These are phyloP conservation scores for Chrysosporium queenslandicum DNA, from an alignment of 2,329 filamentous ascomycete species.

Conservation along the genomic window DNA sequence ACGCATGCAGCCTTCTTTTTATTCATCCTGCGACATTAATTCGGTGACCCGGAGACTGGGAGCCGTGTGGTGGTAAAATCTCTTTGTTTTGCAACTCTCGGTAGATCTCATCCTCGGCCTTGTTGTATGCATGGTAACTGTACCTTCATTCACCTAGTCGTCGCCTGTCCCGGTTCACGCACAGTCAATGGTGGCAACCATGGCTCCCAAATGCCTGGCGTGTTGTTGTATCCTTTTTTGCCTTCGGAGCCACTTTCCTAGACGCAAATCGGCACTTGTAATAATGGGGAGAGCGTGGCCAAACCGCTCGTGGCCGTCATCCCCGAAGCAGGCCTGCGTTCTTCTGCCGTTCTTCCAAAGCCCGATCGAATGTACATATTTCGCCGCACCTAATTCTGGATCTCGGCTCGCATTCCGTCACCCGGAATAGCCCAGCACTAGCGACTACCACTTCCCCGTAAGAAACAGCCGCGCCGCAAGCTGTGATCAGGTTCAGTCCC, in stretches of 20 bases:
- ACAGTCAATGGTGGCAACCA: background rate
- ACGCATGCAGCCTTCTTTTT: background rate
- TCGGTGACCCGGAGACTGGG: background rate
- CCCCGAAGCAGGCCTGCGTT: background rate
- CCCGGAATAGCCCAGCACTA: background rate
- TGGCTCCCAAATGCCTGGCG: background rate
- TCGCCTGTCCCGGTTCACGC: background rate
- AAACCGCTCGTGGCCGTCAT: background rate
- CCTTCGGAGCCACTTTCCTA: background rate
- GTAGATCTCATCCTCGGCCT: background rate
- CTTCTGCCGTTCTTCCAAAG: background rate
- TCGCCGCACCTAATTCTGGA: background rate
- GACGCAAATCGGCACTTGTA: too few relatives aligned
- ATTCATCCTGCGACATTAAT: constrained; percentile 7
- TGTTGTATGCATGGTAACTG: background rate
- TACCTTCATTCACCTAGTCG: background rate
- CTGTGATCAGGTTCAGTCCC: background rate
- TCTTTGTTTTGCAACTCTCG: background rate
- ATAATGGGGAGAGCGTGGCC: background rate
- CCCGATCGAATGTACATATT: background rate
- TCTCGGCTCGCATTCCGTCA: background rate
- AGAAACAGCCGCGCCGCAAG: too few relatives aligned
- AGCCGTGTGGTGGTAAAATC: background rate
- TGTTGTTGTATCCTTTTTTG: background rate
- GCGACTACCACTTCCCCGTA: background rate